Evolutionary conservation across 1,139 yeast genomes (phyloP).

Genomic region (Nakaseomyces sp.): DNA sequence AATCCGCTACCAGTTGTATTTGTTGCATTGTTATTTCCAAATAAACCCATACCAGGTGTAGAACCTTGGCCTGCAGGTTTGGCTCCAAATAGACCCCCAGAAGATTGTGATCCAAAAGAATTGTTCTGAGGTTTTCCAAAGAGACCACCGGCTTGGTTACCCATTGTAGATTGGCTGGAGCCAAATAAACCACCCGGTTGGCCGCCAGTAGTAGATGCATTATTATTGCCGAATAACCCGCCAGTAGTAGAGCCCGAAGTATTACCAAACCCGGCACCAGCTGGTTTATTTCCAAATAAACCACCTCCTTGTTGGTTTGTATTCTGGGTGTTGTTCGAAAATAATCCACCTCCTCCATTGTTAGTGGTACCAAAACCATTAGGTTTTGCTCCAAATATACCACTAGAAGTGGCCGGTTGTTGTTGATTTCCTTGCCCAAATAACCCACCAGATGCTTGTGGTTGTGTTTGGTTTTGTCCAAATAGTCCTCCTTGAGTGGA

Average conservation of each 20-base stretch:
- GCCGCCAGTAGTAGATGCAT: slow-evolving; percentile 14
- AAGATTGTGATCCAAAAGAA: slow-evolving; percentile 6
- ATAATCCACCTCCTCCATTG: slow-evolving; percentile 26
- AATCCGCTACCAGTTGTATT: slow-evolving; percentile 6
- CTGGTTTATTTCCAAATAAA: slow-evolving; percentile 27
- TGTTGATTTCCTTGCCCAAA: slow-evolving; percentile 22
- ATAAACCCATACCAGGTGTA: background rate
- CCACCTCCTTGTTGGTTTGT: slow-evolving; percentile 15
- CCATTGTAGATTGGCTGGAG: background rate
- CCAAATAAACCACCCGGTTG: slow-evolving; percentile 25
- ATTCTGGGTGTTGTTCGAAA: slow-evolving; percentile 29
- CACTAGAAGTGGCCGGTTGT: slow-evolving; percentile 10
- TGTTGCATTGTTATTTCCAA: background rate
- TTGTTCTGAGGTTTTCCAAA: slow-evolving; percentile 14
- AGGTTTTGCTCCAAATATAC: slow-evolving; percentile 8
- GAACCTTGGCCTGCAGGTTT: slow-evolving; percentile 16
- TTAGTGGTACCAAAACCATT: slow-evolving; percentile 12
- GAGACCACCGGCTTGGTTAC: slow-evolving; percentile 17
- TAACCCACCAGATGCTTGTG: slow-evolving; percentile 18
- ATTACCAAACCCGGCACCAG: slow-evolving; percentile 8
- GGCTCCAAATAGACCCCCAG: slow-evolving; percentile 28
- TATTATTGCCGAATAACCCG: slow-evolving; percentile 9
- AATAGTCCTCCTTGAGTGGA: slow-evolving; percentile 6
- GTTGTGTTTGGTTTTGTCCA: slow-evolving; percentile 7
- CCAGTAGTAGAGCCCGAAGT: slow-evolving; percentile 10